Evolutionary conservation across 345 rosid genomes (phyloP), one percentile per base, ranked within the genome.

Genomic region (Citrus reticulata): DNA sequence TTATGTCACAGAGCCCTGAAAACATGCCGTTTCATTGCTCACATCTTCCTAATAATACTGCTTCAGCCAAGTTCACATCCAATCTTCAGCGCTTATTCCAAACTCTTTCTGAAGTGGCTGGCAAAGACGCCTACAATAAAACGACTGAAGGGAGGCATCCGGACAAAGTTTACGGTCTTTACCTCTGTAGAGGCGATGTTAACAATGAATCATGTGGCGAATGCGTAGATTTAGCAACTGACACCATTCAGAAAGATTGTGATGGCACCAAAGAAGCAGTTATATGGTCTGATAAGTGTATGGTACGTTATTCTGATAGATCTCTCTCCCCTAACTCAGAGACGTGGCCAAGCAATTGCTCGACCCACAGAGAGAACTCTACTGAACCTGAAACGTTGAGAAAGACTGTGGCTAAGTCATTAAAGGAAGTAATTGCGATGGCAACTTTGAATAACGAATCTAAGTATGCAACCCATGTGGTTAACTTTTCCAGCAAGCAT

Each of bases 261-360:
- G 84, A 84, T 10, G 73, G 40, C 19, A 30, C 55, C 24, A 81
- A 46, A 66, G 67, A 2, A 1, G 91, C 87, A 16, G n/a, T 78
- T 58, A 42, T 81, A 29, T 84, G 89, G 90, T 83, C 79, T 5
- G 88, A 76, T 2, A 35, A 79, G 62, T 90, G 93, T 68, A 29
- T 78, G 22, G 64, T 90, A 13, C 83, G 78, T 2, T 86, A 85
- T 65, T 79, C 88, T 0, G 68, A 81, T 63, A 7, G 29, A 19
- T 42, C 70, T 30, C 63, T 85, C 72, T 55, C 69, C 55, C 57
- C 80, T 6, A 17, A 0, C 4, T 3, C 70, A 64, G 81, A 65
- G 1, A 16, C 20, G 0, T 0, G 1, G 0, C 83, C 78, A 4
- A 0, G 0, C 4, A 0, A 40, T 0, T 34, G 17, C 5, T 1